Base-by-base conservation (phyloP, 192 early-diverging fungal species). In the Coemansia sp. region DNA sequence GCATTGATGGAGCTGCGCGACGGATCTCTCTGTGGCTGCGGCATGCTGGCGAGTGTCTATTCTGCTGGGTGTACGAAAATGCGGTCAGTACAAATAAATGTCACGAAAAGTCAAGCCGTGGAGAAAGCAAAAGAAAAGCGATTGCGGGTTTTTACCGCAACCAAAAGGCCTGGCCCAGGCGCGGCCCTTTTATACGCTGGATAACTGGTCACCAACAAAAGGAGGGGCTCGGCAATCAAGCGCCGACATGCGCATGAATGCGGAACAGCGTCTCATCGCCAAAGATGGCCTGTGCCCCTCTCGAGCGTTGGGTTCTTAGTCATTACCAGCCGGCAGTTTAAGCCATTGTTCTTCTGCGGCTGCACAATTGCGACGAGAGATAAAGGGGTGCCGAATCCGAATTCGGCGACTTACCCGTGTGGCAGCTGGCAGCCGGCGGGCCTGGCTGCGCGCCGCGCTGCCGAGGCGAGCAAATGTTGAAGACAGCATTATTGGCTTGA, bases 1-100 rank as follows among this genome's bases (percentile, higher is more conserved):
- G 60, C 64, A 16, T 23, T 28, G n/a, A 77, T 70, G 27, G 67
- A 63, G 67, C 67, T 71, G 58, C 74, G 74, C 59, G 74, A 77
- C 56, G 74, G 74, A 61, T 77, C 74, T 43, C 60, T 77, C 44
- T 60, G 40, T 24, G 61, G 40, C 16, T 67, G 44, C 40, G 63
- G 54, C 73, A 76, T 76, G 28, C 62, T 63, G 38, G 67, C 67
- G 53, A 69, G 63, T 38, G 48, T 62, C 73, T 76, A 76, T 38
- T 48, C 18, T 44, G 46, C 8, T 12, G 10, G 14, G 23, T 9
- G 18, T 48, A 11, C 8, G 46, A 3, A 14, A 22, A 0, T 2
- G 19, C 24, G 46, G 45, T 48, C 46, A 23, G 24, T 23, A 19
- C 21, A 24, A 8, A 2, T 25, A 30, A n/a, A n/a, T n/a, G 16